Conservation (phyloP, 768 basidiomycete species). For the Suillus luteus region DNA sequence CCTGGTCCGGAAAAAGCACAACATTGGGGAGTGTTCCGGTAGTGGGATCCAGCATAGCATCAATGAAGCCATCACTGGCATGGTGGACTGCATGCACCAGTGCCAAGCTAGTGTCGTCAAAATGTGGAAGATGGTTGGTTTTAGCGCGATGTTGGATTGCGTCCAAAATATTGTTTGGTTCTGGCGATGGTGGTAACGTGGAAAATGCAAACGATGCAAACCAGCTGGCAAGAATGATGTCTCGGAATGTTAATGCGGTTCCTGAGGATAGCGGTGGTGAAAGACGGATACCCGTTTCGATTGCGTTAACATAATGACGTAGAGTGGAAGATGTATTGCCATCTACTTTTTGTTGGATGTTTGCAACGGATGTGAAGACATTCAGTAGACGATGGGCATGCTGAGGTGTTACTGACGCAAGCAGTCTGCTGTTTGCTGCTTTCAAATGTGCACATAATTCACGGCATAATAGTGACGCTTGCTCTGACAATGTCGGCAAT, state of each 20-base stretch:
- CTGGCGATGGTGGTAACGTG: conserved; percentile 24
- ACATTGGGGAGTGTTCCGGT: conserved; percentile 44
- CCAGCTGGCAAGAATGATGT: conserved; percentile 42
- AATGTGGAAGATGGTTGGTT: conserved; percentile 24
- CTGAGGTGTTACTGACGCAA: conserved; percentile 25
- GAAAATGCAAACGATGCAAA: conserved; percentile 36
- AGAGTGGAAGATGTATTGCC: conserved; percentile 32
- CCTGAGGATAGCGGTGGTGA: conserved; percentile 5
- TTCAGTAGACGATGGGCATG: conserved; percentile 48
- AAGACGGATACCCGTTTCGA: conserved; percentile 33
- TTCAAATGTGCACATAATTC: conserved; percentile 36
- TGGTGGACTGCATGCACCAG: conserved; percentile 37
- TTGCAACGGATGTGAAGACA: conserved; percentile 44
- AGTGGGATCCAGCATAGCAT: conserved; percentile 35
- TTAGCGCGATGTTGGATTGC: conserved; percentile 23
- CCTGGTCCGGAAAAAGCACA: conserved; percentile 44
- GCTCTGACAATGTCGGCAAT: conserved; percentile 26
- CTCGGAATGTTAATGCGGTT: conserved; percentile 34
- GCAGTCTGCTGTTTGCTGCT: conserved; percentile 27
- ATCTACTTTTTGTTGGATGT: conserved; percentile 34
- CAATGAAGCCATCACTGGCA: conserved; percentile 36
- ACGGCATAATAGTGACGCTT: conserved; percentile 31
- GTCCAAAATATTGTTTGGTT: conserved; percentile 24
- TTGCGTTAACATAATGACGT: conserved; percentile 41
- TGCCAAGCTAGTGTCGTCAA: conserved; percentile 39